Evolutionary conservation across 1,139 yeast species (phyloP).

Genomic region (Suzukiozyma palmioleophila): DNA sequence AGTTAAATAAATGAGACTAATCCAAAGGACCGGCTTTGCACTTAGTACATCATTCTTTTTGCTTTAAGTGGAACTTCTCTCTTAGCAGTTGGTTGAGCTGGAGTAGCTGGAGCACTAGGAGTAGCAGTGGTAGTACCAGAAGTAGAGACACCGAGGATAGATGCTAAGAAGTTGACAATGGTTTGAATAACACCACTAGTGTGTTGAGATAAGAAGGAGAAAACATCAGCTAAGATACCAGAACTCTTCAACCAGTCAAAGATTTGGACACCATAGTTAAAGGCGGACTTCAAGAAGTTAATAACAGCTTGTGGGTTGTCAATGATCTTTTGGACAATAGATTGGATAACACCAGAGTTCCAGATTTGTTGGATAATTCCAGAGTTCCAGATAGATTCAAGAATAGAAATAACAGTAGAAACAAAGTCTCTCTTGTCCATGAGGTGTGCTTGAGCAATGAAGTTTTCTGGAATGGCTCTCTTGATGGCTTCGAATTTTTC

Average conservation of each 20-base stretch:
- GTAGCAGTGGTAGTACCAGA: slow-evolving; percentile 6
- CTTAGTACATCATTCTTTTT: slow-evolving; percentile 3
- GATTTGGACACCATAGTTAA: slow-evolving; percentile 33
- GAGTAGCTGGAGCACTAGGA: background rate
- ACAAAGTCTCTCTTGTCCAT: slow-evolving; percentile 38
- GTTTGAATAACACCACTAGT: slow-evolving; percentile 29
- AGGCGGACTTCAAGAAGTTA: slow-evolving; percentile 29
- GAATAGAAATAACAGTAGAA: slow-evolving; percentile 24
- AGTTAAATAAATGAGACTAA: background rate
- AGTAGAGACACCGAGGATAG: slow-evolving; percentile 8
- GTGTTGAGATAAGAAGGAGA: slow-evolving; percentile 26
- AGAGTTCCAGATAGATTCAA: slow-evolving; percentile 27
- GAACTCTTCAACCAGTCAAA: slow-evolving; percentile 37
- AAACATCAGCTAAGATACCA: slow-evolving; percentile 32
- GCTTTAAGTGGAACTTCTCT: background rate
- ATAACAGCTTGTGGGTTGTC: slow-evolving; percentile 36
- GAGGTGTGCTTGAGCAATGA: slow-evolving; percentile 16
- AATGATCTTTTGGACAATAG: slow-evolving; percentile 30
- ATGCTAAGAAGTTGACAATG: slow-evolving; percentile 21
- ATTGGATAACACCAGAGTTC: slow-evolving; percentile 7
- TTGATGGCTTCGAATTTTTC: slow-evolving; percentile 2
- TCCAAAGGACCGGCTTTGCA: slow-evolving; percentile 1
- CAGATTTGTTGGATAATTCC: slow-evolving; percentile 28
- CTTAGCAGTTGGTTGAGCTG: background rate
- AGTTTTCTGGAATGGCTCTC: slow-evolving; percentile 1